Evolutionary conservation across 768 basidiomycete species (phyloP).

Genomic region (Podaxis sp.): DNA sequence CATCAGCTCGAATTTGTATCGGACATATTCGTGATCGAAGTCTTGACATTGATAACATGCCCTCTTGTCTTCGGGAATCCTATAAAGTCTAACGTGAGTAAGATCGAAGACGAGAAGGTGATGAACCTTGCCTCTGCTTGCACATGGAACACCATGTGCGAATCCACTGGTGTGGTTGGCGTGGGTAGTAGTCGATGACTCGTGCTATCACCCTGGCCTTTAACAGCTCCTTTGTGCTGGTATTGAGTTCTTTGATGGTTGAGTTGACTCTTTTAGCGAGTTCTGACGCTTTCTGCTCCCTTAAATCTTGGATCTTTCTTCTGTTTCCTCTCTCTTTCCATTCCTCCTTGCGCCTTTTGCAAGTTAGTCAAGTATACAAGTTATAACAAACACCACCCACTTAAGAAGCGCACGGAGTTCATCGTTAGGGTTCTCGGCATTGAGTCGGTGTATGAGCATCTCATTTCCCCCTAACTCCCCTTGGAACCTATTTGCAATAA

Average conservation of each 20-base stretch:
- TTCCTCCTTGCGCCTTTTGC: conserved; percentile 1
- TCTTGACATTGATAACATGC: conserved; percentile 52
- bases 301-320: background rate
- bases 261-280: background rate
- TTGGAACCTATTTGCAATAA: conserved; percentile 25
- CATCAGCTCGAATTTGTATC: conserved; percentile 43
- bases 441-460: conserved; percentile 38
- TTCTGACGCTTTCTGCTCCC: background rate
- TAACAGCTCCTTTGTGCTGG: conserved; percentile 26
- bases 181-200: conserved; percentile 53
- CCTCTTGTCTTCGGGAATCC: conserved; percentile 36
- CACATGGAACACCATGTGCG: conserved; percentile 50
- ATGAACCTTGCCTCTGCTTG: conserved; percentile 36
- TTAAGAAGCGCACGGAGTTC: conserved; percentile 35
- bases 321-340: background rate
- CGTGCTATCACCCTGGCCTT: conserved; percentile 44
- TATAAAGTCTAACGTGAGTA: conserved; percentile 19
- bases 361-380: background rate
- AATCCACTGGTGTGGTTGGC: conserved; percentile 41
- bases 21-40: conserved; percentile 44
- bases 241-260: conserved; percentile 33
- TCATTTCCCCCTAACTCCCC: conserved; percentile 46
- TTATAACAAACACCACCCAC: conserved; percentile 23
- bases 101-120: background rate
- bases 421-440: conserved; percentile 28